Evolutionary conservation across 2,329 filamentous ascomycete species (phyloP), one percentile per base, ranked within the genome.

Genomic region (Scytalidium lignicola): DNA sequence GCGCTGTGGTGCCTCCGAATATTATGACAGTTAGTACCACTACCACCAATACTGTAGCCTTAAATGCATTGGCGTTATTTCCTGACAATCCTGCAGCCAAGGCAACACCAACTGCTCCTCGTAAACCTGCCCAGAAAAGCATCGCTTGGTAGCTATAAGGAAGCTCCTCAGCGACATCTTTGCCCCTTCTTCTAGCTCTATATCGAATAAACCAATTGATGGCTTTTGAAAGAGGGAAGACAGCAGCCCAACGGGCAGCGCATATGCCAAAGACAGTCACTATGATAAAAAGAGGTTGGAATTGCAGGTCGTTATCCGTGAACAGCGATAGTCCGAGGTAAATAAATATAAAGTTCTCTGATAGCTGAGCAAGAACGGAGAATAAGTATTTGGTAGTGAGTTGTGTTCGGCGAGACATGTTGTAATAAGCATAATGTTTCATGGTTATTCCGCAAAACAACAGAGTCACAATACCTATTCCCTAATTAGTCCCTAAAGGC

Each of bases 281-380:
- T 48, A 99, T 86, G 61, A 97, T 97, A 62, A 99, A 89, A 2
- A 96, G 82, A 0, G 93, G 93, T 64, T 96, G 95, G 71, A 95
- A 99, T 51, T 89, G 83, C 20, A 96, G 76, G 44, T 88, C 82
- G 46, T 83, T 84, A 61, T 97, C 91, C 2, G 93, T 96, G 67
- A 99, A 97, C 22, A 99, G 78, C 1, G 93, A 95, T 2, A 99
- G 76, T 5, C 93, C 93, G 0, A 99, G 82, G 64, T 99, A 99
- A 67, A 99, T 99, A 73, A 99, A 99, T 69, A 99, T 99, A 66
- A 99, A 99, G 69, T 99, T 99, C 71, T 99, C 93, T 0, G 92
- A 96, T 42, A 99, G 72, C 68, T 99, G 93, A 3, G 93, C 89
- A 59, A 95, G 85, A 54, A 96, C 85, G 67, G 95, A 90, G 72